Percentiles rank a stretch among this genome's conserved stretches.
Conservation (phyloP, 1,284 basidiomycete species). For the Lentinus polychrous region DNA sequence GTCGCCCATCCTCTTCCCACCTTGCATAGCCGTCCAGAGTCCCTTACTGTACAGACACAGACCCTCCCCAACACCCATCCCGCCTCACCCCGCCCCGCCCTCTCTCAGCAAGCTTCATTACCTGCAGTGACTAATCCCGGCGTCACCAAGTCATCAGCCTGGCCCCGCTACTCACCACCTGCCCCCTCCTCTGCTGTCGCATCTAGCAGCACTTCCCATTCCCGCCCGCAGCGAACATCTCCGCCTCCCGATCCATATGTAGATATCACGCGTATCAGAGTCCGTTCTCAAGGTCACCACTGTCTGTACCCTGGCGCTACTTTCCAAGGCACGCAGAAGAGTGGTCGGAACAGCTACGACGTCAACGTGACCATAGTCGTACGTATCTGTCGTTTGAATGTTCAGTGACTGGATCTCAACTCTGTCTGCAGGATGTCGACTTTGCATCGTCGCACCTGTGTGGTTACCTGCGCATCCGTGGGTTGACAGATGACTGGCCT, state of each 20-base stretch:
- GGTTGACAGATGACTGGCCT: slow-evolving; percentile 79
- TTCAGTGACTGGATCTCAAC: background rate
- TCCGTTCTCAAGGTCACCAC: slow-evolving; percentile 68
- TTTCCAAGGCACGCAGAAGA: slow-evolving; percentile 48
- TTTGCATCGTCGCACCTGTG: slow-evolving; percentile 74
- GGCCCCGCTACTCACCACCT: slow-evolving; percentile 13
- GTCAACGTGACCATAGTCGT: slow-evolving; percentile 49
- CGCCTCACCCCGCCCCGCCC: slow-evolving; percentile 3
- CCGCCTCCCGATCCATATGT: slow-evolving; percentile 45
- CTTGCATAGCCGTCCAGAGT: background rate
- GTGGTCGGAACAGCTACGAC: slow-evolving; percentile 50
- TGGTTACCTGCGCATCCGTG: slow-evolving; percentile 85
- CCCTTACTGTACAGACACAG: background rate
- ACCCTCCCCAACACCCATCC: slow-evolving; percentile 5
- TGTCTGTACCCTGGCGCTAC: slow-evolving; percentile 66
- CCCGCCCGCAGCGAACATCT: slow-evolving; percentile 11
- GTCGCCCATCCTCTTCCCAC: background rate
- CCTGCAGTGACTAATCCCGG: slow-evolving; percentile 7
- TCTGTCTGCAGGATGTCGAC: slow-evolving; percentile 63
- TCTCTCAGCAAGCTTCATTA: slow-evolving; percentile 10
- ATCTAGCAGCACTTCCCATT: slow-evolving; percentile 16
- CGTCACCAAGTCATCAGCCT: background rate
- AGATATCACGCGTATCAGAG: slow-evolving; percentile 71
- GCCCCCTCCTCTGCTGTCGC: slow-evolving; percentile 14
- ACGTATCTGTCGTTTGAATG: slow-evolving; percentile 20